These are phyloP conservation scores for Mimosa bimucronata DNA, from an alignment of 306 rosid species.

Conservation along the genomic window DNA sequence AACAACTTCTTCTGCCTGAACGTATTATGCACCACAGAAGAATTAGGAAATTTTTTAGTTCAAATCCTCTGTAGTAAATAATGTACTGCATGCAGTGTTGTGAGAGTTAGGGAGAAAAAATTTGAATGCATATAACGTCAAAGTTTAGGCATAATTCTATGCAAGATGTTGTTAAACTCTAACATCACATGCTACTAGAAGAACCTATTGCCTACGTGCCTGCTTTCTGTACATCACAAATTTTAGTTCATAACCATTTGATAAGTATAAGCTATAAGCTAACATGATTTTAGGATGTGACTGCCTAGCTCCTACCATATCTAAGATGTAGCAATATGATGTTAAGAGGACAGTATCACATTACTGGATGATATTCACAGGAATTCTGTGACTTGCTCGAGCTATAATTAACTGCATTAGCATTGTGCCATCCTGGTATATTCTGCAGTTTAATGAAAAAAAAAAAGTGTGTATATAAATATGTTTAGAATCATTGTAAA, in stretches of 20 bases:
- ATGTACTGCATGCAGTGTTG: neutral
- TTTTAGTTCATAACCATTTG: constrained; percentile 22
- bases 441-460: constrained; percentile 53
- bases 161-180: neutral
- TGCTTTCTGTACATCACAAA: neutral
- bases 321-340: neutral
- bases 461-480: neutral
- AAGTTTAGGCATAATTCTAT: neutral
- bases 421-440: constrained; percentile 39
- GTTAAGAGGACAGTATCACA: constrained; percentile 3
- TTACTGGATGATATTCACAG: constrained; percentile 72
- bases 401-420: constrained; percentile 44
- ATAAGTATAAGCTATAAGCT: neutral
- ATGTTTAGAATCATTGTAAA: constrained; percentile 10
- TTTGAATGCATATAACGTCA: neutral
- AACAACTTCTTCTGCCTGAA: constrained; percentile 86
- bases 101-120: neutral
- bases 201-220: neutral
- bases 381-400: constrained; percentile 45
- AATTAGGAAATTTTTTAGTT: neutral
- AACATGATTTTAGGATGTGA: neutral
- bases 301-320: neutral
- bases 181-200: neutral
- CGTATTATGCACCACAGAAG: constrained; percentile 29
- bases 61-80: neutral